A percentile compares a stretch with the other conserved stretches of the same genome.
phyloP scores from a whole-genome alignment of 1,284 basidiomycete species.

The Moesziomyces globuligerus region DNA sequence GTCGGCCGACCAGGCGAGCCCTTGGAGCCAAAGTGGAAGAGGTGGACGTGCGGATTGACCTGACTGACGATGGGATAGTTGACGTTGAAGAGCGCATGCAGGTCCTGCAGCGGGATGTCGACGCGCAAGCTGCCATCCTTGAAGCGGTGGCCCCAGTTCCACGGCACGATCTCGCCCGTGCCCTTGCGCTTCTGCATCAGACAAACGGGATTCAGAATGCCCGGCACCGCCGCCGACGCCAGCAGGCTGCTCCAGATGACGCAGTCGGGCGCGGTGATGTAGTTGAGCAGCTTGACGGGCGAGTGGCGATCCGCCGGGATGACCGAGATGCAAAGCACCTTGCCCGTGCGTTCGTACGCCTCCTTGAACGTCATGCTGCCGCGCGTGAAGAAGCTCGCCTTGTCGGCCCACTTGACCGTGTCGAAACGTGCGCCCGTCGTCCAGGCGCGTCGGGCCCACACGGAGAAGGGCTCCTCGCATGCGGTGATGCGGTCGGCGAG shows the following conservation, averaged over 20 bases:
- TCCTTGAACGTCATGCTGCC: slow-evolving; percentile 96
- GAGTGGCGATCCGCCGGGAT: slow-evolving; percentile 89
- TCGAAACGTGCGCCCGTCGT: slow-evolving; percentile 93
- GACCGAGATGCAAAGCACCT: slow-evolving; percentile 91
- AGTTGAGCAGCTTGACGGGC: slow-evolving; percentile 93
- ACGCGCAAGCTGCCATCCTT: slow-evolving; percentile 71
- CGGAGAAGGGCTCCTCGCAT: slow-evolving; percentile 77
- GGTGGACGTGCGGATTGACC: slow-evolving; percentile 95
- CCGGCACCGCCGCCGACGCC: slow-evolving; percentile 65
- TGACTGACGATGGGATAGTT: slow-evolving; percentile 95
- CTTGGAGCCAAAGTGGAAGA: slow-evolving; percentile 96
- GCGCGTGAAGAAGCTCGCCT: slow-evolving; percentile 84
- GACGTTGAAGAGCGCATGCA: slow-evolving; percentile 78
- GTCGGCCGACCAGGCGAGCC: slow-evolving; percentile 94
- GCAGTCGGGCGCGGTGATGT: slow-evolving; percentile 90
- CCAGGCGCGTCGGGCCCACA: slow-evolving; percentile 83
- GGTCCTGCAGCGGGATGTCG: slow-evolving; percentile 90
- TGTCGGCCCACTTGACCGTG: slow-evolving; percentile 82
- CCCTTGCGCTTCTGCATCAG: slow-evolving; percentile 86
- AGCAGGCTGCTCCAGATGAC: slow-evolving; percentile 72
- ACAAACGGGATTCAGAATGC: slow-evolving; percentile 73
- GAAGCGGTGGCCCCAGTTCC: slow-evolving; percentile 82
- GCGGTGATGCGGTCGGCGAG: slow-evolving; percentile 85
- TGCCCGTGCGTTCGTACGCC: slow-evolving; percentile 89
- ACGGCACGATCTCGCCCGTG: slow-evolving; percentile 84